Base-by-base conservation (phyloP, 2,329 filamentous ascomycete genomes). In the Epichloe gansuensis region DNA sequence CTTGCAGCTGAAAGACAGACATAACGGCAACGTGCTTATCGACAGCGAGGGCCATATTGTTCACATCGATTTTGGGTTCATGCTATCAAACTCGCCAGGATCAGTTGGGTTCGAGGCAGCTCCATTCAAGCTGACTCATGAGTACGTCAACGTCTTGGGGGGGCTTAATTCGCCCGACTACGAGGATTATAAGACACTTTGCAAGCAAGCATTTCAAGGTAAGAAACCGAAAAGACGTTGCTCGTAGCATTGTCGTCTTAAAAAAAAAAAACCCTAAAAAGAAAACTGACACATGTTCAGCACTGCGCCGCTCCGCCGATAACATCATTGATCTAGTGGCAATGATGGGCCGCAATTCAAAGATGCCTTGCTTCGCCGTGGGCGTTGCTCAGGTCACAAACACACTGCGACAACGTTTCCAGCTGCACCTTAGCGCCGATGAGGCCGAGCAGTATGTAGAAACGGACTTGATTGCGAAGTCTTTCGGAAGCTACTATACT, bases 31-130 rank as follows among this genome's bases (percentile, higher is more conserved):
- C 62, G 85, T 93, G 13, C 76, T 93, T 54, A 85, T 93, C 60
- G 87, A 91, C 66, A 89, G 86, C 61, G 84, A 88, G 65, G 87
- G 87, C 9, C 87, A 93, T 63, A 89, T 91, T 52, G 82, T 93
- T 55, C 87, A 93, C 64, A 93, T 93, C 55, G 87, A 93, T 67
- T 93, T 93, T 66, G 87, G 87, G 51, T 93, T 93, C 65, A 91
- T 93, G 85, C 74, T 93, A 36, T 90, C 85, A 46, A 93, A 93
- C 66, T 89, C 86, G 1, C 87, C 87, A 0, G 87, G 87, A 0
- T 85, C 82, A 8, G 87, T 93, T 63, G 87, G 86, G 2, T 93
- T 93, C 60, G 87, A 93, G 68, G 87, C 87, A 13, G 87, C 87
- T 4, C 87, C 87, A 1, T 93, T 93, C 69, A 93, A 93, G 71